These are phyloP conservation scores for Puccinellia tenuiflora DNA, from an alignment of 176 grass and related monocot species.

Conservation along the genomic window DNA sequence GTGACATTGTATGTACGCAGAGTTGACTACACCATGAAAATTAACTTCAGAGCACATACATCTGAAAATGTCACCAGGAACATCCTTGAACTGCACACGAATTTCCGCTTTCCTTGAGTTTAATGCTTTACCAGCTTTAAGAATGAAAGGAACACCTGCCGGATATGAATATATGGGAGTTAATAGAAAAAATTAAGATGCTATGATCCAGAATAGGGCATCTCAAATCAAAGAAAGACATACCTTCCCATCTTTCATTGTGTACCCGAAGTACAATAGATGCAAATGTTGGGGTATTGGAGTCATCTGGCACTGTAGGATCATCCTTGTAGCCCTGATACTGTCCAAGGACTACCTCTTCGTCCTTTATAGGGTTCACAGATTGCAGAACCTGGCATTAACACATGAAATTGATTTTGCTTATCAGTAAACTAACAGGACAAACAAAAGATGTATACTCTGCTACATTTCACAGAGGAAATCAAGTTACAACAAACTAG, in stretches of 20 bases:
- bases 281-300: conserved; percentile 97
- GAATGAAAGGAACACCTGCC: conserved; percentile 96
- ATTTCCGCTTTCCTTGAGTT: conserved; percentile 96
- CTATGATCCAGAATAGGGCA: not conserved
- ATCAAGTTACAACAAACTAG: conserved; percentile 9
- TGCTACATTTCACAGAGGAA: conserved; percentile 1
- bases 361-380: conserved; percentile 72
- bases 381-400: conserved; percentile 88
- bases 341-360: conserved; percentile 97
- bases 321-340: conserved; percentile 97
- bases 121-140: conserved; percentile 98
- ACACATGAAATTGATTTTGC: not conserved
- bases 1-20: not conserved
- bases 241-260: conserved; percentile 99
- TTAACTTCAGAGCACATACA: conserved; percentile 43
- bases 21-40: not conserved
- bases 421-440: conserved; percentile 9
- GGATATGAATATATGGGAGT: conserved; percentile 23
- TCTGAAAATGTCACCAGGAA: conserved; percentile 98
- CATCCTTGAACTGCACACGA: conserved; percentile 99
- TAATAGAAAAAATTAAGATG: conserved; percentile 12
- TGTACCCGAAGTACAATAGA: conserved; percentile 81
- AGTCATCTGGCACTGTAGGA: conserved; percentile 86
- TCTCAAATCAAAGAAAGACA: conserved; percentile 1
- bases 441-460: not conserved